These are phyloP conservation scores for Pezicula radicicola DNA, from an alignment of 2,329 filamentous ascomycete genomes.

Conservation along the genomic window DNA sequence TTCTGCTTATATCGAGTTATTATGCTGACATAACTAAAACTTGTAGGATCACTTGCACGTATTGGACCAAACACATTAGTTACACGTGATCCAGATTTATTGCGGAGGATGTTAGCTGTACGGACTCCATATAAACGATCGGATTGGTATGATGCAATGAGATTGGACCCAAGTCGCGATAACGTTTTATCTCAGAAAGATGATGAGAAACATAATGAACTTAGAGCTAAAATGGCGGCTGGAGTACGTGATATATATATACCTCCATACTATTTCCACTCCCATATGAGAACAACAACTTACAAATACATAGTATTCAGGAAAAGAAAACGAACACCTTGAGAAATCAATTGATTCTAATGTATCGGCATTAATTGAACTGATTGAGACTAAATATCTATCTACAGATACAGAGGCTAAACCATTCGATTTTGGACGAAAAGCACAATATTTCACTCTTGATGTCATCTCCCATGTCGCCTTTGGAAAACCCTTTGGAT, in stretches of 20 bases:
- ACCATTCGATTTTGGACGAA: constrained; percentile 45
- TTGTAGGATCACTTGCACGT: constrained; percentile 28
- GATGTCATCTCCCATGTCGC: constrained; percentile 52
- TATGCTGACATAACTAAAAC: not conserved
- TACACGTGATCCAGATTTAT: constrained; percentile 35
- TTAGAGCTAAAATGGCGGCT: constrained; percentile 46
- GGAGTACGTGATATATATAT: constrained; percentile 46
- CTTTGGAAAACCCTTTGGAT: constrained; percentile 48
- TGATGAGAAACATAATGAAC: constrained; percentile 37
- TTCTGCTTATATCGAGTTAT: not conserved
- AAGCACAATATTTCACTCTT: constrained; percentile 49
- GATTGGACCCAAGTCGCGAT: constrained; percentile 50
- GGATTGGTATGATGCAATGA: constrained; percentile 44
- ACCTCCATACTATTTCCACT: constrained; percentile 39
- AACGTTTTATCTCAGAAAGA: constrained; percentile 50
- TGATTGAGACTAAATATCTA: constrained; percentile 48
- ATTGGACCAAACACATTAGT: constrained; percentile 38
- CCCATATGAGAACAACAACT: not conserved
- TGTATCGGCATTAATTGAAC: constrained; percentile 40
- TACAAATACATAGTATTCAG: constrained; percentile 41
- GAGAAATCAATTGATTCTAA: constrained; percentile 47
- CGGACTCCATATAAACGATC: constrained; percentile 34
- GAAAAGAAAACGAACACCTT: constrained; percentile 46
- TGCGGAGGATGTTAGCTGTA: constrained; percentile 34
- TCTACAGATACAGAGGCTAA: constrained; percentile 31